Evolutionary conservation across 305 asterid genomes (phyloP).

Genomic region (Striga hermonthica): DNA sequence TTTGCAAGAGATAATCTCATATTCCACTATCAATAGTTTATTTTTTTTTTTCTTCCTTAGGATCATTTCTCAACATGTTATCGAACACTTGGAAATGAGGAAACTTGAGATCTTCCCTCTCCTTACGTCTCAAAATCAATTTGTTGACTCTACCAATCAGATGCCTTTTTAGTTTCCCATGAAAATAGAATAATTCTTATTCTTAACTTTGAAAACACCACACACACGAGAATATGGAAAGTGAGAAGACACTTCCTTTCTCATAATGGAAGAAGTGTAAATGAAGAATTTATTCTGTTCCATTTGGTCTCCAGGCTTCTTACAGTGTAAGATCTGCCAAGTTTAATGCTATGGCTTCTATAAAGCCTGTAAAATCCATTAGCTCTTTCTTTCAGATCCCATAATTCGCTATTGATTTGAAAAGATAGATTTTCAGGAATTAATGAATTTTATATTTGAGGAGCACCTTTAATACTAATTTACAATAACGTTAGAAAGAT

Average conservation of each 20-base stretch:
- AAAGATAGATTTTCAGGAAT: background rate
- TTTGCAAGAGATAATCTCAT: background rate
- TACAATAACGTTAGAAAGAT: background rate
- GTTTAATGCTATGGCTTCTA: constrained; percentile 15
- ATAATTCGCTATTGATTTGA: constrained; percentile 12
- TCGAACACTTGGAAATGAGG: background rate
- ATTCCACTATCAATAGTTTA: too few species aligned
- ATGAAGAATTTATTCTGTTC: constrained; percentile 9
- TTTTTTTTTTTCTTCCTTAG: background rate
- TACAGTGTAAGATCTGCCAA: constrained; percentile 3
- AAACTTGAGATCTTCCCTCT: background rate
- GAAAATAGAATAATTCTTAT: background rate
- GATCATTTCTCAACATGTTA: background rate
- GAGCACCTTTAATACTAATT: too few species aligned
- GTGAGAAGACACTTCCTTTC: constrained; percentile 5
- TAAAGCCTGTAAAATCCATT: background rate
- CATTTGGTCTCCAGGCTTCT: constrained; percentile 2
- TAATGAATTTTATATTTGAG: background rate
- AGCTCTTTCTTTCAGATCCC: constrained; percentile 18
- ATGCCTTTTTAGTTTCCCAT: background rate
- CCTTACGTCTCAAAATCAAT: constrained; percentile 1
- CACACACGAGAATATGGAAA: background rate
- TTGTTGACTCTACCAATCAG: constrained; percentile 13
- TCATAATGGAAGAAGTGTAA: background rate
- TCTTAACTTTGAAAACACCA: background rate